Percentiles rank a stretch among this genome's conserved stretches.
Conservation (phyloP, 2,329 filamentous ascomycete species). For the Fusarium humuli region DNA sequence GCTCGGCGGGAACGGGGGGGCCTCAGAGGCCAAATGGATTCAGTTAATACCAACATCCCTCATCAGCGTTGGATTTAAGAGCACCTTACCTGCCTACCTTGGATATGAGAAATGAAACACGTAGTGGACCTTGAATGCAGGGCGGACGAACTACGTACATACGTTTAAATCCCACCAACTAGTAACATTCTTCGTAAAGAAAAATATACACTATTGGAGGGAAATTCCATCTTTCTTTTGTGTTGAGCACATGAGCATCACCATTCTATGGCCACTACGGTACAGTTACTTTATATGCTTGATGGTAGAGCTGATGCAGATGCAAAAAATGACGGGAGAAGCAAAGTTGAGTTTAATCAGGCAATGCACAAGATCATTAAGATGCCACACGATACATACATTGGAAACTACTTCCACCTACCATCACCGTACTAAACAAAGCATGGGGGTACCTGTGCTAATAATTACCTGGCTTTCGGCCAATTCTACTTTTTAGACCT, state of each 20-base stretch:
- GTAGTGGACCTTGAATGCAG: slow-evolving; percentile 45
- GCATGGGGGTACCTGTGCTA: slow-evolving; percentile 1
- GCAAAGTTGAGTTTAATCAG: background rate
- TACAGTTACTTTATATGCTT: background rate
- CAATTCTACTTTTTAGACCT: slow-evolving; percentile 8
- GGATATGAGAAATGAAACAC: slow-evolving; percentile 31
- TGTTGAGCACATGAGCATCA: background rate
- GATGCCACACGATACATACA: background rate
- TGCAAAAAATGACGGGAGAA: background rate
- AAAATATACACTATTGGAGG: background rate
- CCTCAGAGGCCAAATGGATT: slow-evolving; percentile 5
- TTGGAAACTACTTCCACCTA: background rate
- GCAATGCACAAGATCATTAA: background rate
- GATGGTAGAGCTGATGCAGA: background rate
- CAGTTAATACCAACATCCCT: background rate
- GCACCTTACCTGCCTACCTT: background rate
- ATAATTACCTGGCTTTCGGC: background rate
- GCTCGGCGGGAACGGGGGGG: slow-evolving; percentile 12
- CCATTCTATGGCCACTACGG: background rate
- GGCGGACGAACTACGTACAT: slow-evolving; percentile 42
- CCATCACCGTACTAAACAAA: background rate
- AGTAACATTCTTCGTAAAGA: background rate
- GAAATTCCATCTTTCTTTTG: background rate
- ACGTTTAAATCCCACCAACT: slow-evolving; percentile 42
- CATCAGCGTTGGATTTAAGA: background rate